These are phyloP conservation scores for Tirmania nivea DNA, from an alignment of 495 filamentous ascomycete species.

Conservation along the genomic window DNA sequence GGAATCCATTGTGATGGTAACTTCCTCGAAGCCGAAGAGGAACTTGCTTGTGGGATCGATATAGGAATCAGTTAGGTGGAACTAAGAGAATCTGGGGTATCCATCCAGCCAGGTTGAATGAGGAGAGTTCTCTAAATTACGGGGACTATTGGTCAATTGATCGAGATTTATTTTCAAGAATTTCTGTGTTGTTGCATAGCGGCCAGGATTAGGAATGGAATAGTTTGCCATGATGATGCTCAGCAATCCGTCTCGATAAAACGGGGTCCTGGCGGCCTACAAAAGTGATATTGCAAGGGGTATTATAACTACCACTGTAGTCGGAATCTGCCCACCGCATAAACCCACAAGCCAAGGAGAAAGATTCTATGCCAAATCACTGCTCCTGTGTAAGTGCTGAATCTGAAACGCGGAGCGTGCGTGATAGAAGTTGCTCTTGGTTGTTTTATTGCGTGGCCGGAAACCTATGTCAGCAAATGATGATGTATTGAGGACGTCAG, in stretches of 20 bases:
- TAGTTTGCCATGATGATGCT: not conserved
- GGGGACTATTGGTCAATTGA: not conserved
- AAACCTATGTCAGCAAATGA: no score
- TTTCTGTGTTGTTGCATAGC: not conserved
- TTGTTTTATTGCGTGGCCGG: no score
- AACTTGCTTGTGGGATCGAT: not conserved
- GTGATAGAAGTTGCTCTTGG: no score
- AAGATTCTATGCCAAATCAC: not conserved
- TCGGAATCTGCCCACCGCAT: no score
- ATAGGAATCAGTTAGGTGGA: not conserved
- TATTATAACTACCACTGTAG: not conserved
- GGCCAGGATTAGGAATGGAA: not conserved
- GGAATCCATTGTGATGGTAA: not conserved
- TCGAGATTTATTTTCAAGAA: not conserved
- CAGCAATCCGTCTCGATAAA: not conserved
- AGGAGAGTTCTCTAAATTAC: not conserved
- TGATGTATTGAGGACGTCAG: no score
- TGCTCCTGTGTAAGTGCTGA: not conserved
- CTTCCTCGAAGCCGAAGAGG: not conserved
- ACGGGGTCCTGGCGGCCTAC: not conserved
- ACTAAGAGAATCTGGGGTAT: not conserved
- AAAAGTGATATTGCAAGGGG: not conserved
- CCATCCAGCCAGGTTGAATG: not conserved
- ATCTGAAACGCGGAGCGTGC: no score
- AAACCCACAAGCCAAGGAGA: not conserved